phyloP scores from a whole-genome alignment of 495 filamentous ascomycete genomes.

The Aspergillus egyptiacus region DNA sequence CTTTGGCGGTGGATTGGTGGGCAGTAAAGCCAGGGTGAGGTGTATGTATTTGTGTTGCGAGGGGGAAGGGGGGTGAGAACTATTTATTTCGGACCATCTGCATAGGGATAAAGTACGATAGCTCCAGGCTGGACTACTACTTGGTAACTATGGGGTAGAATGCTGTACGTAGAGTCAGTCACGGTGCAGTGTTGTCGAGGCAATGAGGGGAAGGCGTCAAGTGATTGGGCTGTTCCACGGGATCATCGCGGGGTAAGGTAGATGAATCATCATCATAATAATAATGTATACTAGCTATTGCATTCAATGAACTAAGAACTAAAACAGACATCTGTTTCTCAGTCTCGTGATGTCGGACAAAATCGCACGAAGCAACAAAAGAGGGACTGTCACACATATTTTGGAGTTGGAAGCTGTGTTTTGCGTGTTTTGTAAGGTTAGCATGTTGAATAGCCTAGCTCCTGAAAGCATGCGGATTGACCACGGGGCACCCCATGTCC shows the following conservation, averaged over 20 bases:
- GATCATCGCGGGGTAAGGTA: slow-evolving; percentile 13
- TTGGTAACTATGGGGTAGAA: too few relatives aligned
- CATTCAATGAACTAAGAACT: not conserved
- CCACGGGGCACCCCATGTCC: not conserved
- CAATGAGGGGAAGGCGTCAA: slow-evolving; percentile 17
- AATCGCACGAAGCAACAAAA: slow-evolving; percentile 7
- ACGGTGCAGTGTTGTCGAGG: slow-evolving; percentile 6
- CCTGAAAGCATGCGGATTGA: slow-evolving; percentile 6
- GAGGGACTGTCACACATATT: not conserved
- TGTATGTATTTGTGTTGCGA: too few relatives aligned
- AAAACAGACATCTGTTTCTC: slow-evolving; percentile 2
- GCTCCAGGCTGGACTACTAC: too few relatives aligned
- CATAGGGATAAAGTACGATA: too few relatives aligned
- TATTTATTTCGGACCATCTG: too few relatives aligned
- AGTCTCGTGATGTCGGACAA: slow-evolving; percentile 3
- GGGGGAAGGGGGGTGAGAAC: too few relatives aligned
- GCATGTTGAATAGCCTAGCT: slow-evolving; percentile 15
- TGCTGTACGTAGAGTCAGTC: not conserved
- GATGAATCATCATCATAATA: not conserved
- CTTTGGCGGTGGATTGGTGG: not conserved
- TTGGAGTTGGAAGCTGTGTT: slow-evolving; percentile 2
- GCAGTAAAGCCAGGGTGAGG: too few relatives aligned
- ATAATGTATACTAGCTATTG: not conserved
- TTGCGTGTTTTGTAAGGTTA: slow-evolving; percentile 3
- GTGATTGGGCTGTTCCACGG: slow-evolving; percentile 18